These are phyloP conservation scores for Metarhizium robertsii DNA, from an alignment of 2,329 filamentous ascomycete genomes.

Conservation along the genomic window DNA sequence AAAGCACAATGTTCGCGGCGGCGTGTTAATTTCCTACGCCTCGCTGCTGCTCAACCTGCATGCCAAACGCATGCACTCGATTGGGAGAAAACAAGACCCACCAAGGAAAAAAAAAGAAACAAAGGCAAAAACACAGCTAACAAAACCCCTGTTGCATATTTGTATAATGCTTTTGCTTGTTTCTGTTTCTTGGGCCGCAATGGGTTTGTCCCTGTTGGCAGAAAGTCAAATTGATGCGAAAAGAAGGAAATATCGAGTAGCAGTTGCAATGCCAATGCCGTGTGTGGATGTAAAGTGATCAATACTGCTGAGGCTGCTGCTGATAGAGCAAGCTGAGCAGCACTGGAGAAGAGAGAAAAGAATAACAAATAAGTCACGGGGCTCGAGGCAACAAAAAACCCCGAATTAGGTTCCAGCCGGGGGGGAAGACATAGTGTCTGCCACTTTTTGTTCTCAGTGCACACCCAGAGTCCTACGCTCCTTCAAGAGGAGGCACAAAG, in stretches of 20 bases:
- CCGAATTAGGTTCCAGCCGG: too few species aligned
- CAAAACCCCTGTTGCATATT: not conserved
- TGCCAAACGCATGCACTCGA: not conserved
- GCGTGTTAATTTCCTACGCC: not conserved
- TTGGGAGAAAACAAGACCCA: not conserved
- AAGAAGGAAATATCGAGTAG: not conserved
- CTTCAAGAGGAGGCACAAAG: constrained; percentile 46
- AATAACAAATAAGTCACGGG: not conserved
- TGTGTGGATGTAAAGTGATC: not conserved
- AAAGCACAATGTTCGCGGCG: not conserved
- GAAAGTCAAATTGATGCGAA: not conserved
- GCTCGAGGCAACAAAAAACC: not conserved
- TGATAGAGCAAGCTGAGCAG: not conserved
- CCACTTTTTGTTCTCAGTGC: too few species aligned
- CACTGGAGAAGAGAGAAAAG: not conserved
- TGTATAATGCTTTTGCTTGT: not conserved
- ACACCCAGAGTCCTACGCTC: constrained; percentile 25
- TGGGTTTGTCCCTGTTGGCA: not conserved
- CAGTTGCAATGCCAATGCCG: not conserved
- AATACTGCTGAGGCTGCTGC: not conserved
- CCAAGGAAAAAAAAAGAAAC: not conserved
- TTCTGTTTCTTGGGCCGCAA: not conserved
- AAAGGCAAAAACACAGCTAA: not conserved
- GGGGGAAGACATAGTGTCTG: not conserved
- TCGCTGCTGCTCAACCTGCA: not conserved